phyloP scores from a whole-genome alignment of 1,284 basidiomycete species.

The Cystobasidium slooffiae region DNA sequence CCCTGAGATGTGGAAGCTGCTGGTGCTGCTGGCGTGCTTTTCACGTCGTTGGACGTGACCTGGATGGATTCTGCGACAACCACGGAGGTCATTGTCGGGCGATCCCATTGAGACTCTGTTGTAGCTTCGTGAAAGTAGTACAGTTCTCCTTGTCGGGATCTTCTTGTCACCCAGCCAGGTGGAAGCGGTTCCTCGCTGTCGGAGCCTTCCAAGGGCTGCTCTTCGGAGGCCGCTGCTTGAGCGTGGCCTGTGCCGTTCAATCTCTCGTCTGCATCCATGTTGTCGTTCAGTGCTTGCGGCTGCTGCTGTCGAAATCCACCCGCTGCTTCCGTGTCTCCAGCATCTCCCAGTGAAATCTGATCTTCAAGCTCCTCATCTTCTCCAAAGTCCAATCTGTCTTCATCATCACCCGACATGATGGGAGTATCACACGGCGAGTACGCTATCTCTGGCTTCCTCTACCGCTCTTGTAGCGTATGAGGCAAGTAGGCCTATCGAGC shows the following conservation, averaged over 20 bases:
- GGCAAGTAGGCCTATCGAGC: neutral
- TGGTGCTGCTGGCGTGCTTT: constrained; percentile 9
- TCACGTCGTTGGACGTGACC: neutral
- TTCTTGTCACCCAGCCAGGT: constrained; percentile 25
- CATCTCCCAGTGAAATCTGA: constrained; percentile 36
- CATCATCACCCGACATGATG: constrained; percentile 33
- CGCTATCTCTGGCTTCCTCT: neutral
- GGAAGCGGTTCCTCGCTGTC: constrained; percentile 20
- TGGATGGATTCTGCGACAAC: neutral
- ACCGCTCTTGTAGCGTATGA: neutral
- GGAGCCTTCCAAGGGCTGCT: neutral
- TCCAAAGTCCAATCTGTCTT: constrained; percentile 42
- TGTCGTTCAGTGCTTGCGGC: neutral
- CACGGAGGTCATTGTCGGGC: constrained; percentile 3
- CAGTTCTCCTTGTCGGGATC: constrained; percentile 30
- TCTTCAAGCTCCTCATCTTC: constrained; percentile 41
- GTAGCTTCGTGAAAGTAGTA: constrained; percentile 39
- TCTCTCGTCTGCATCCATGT: neutral
- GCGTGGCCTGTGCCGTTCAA: too few species aligned
- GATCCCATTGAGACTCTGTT: constrained; percentile 23
- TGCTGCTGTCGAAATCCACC: neutral
- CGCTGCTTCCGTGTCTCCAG: constrained; percentile 16
- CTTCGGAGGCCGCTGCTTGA: too few species aligned
- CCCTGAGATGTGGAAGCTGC: constrained; percentile 27
- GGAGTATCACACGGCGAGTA: neutral